These are phyloP conservation scores for Cercophora sp. DNA, from an alignment of 495 filamentous ascomycete species.

Conservation along the genomic window DNA sequence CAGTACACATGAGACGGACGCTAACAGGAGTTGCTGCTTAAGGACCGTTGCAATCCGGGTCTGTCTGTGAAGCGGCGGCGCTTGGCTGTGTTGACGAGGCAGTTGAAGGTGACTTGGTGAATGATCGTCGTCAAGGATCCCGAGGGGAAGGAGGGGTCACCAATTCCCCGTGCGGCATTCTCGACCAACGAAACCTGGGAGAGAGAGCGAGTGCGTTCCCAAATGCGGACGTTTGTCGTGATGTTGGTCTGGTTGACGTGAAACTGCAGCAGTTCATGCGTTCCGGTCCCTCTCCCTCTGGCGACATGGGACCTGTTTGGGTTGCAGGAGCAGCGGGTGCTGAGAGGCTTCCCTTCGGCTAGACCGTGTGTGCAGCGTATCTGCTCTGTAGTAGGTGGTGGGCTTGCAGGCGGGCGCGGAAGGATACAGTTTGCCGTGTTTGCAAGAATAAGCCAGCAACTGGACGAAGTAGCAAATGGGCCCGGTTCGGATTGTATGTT, in stretches of 20 bases:
- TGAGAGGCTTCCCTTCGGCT: too few relatives aligned
- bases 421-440: too few relatives aligned
- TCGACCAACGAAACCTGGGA: background rate
- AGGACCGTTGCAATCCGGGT: conserved; percentile 7
- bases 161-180: too few relatives aligned
- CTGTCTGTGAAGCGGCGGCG: conserved; percentile 1
- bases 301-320: background rate
- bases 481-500: too few relatives aligned
- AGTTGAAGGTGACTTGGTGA: conserved; percentile 2
- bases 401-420: too few relatives aligned
- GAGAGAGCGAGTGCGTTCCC: background rate
- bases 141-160: background rate
- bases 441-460: too few relatives aligned
- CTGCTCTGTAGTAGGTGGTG: too few relatives aligned
- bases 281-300: conserved; percentile 1
- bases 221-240: background rate
- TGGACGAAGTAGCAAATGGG: too few relatives aligned
- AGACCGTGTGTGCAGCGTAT: too few relatives aligned
- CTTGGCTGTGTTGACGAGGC: background rate
- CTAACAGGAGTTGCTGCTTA: background rate
- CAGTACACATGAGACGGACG: background rate
- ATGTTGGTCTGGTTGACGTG: conserved; percentile 12
- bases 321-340: background rate
- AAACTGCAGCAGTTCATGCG: conserved; percentile 31
- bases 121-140: conserved; percentile 13